Evolutionary conservation across 306 rosid genomes (phyloP).

Genomic region (Prunus davidiana): DNA sequence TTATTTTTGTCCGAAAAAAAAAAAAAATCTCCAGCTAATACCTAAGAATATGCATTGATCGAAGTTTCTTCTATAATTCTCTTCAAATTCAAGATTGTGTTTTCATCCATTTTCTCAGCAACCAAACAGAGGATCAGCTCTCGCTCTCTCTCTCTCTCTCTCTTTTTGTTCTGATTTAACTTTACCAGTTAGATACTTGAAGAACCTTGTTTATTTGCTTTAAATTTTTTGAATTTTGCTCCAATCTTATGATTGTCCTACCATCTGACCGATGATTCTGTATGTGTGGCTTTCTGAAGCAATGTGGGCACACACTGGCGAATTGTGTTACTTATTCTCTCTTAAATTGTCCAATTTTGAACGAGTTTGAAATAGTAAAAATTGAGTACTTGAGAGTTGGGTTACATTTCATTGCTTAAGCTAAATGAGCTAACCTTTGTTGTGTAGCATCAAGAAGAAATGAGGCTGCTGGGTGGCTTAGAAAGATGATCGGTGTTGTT

Average conservation of each 20-base stretch:
- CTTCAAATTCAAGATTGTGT: background rate
- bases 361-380: background rate
- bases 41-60: no score
- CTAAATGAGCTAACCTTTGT: background rate
- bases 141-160: background rate
- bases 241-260: background rate
- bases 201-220: background rate
- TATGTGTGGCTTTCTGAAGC: no score
- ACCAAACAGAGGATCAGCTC: background rate
- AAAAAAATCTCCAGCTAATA: background rate
- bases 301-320: no score
- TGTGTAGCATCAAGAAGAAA: conserved; percentile 74
- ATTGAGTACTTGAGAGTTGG: background rate
- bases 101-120: background rate
- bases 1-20: background rate
- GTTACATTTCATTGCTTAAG: conserved; percentile 1
- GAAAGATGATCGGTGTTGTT: conserved; percentile 92
- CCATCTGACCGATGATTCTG: no score
- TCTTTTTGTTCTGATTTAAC: background rate
- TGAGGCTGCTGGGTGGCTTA: conserved; percentile 96
- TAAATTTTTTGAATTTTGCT: background rate
- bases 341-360: no score
- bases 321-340: no score
- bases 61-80: background rate
- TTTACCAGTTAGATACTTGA: background rate